Evolutionary conservation across 1,139 yeast genomes (phyloP), one percentile per base, ranked within the genome.

Genomic region (Nakaseomyces bracarensis): DNA sequence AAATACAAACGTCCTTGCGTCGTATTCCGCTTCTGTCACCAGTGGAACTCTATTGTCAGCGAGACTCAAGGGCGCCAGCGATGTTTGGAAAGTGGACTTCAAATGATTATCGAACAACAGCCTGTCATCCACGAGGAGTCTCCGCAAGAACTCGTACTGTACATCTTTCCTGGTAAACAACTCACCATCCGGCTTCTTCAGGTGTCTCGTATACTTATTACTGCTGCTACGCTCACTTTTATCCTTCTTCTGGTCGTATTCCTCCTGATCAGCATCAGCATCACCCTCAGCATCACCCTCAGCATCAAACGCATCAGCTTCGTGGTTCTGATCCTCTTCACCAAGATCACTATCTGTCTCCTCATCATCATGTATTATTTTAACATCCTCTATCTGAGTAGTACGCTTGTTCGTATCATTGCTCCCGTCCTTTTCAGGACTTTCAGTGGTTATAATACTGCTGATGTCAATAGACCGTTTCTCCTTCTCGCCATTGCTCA

Each of bases 101-200:
- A 39, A 26, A 9, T 23, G 34, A 55, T 85, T 85, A 15, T 81
- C 77, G 64, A 91, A 91, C 4, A 83, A 86, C 36, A 72, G 66
- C 30, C 72, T 65, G 19, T 72, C 68, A 56, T 87, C 81, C 52
- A 74, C 71, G 55, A 91, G 82, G 15, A 91, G 62, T 21, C 70
- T 68, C 39, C 70, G 68, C 44, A 91, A 66, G 53, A 89, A 84
- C 52, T 82, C 91, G 60, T 80, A 84, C 59, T 89, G 96, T 44
- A 91, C 81, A 55, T 91, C 97, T 46, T 68, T 74, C 40, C 97
- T 71, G 82, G 94, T 83, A 48, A 89, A 77, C 14, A 95, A 95
- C 54, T 84, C 95, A 3, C 97, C 96, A 57, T 91, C 97, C 14
- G 78, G 72, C 58, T 89, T 89, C 61, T 89, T 91, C 53, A 91